Percentiles rank a stretch among this genome's conserved stretches.
Evolutionary conservation across 257 asterid genomes (phyloP).

Genomic region (Craterostigma plantagineum): DNA sequence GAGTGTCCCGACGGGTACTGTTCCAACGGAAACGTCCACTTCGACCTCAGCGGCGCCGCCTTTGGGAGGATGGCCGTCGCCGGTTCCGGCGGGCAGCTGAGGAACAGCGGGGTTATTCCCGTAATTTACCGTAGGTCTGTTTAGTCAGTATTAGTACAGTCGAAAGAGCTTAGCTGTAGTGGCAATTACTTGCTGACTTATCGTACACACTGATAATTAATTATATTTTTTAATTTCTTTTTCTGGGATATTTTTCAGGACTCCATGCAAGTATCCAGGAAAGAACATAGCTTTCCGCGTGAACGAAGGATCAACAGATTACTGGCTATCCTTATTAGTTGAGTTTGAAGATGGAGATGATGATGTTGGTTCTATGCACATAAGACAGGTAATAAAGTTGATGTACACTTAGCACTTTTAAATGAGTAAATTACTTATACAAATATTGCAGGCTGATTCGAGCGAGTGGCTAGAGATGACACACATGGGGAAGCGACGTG

Average conservation of each 20-base stretch:
- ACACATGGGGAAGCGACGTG: constrained; percentile 90
- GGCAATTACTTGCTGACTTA: no score
- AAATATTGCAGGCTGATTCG: constrained; percentile 25
- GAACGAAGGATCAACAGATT: constrained; percentile 84
- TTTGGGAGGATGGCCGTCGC: constrained; percentile 75
- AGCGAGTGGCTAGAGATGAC: constrained; percentile 67
- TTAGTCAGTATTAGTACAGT: no score
- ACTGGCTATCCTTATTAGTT: constrained; percentile 73
- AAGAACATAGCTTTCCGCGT: constrained; percentile 74
- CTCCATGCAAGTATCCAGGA: constrained; percentile 73
- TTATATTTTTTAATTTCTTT: no score
- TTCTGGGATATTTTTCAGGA: constrained; percentile 34
- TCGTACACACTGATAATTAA: no score
- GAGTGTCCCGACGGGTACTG: constrained; percentile 89
- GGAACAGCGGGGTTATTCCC: constrained; percentile 70
- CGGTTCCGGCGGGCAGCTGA: constrained; percentile 53
- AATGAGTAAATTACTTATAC: not conserved
- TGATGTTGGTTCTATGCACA: constrained; percentile 83
- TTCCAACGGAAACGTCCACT: constrained; percentile 41
- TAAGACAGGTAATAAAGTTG: constrained; percentile 42
- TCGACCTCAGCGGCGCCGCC: constrained; percentile 95
- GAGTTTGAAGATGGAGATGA: constrained; percentile 95
- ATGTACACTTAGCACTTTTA: no score
- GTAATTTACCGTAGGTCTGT: constrained; percentile 81
- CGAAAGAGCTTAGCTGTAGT: no score